phyloP scores from a whole-genome alignment of 495 filamentous ascomycete species.

The Aspergillus avenaceus region DNA sequence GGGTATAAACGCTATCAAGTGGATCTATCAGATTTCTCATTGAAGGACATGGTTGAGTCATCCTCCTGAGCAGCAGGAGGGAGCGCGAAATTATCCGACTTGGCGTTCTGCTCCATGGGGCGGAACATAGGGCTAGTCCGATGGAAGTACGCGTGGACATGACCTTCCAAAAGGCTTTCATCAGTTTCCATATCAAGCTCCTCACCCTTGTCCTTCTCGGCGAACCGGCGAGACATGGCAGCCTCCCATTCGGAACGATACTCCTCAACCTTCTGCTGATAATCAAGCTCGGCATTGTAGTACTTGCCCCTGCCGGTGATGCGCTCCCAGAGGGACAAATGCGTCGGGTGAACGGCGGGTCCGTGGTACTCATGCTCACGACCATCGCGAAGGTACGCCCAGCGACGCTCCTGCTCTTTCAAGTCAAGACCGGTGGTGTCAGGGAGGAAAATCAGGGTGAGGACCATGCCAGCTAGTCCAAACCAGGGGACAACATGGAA shows the following conservation, averaged over 20 bases:
- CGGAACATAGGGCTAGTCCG: conserved; percentile 50
- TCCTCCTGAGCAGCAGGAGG: conserved; percentile 38
- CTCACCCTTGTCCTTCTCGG: conserved; percentile 42
- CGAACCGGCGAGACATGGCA: conserved; percentile 41
- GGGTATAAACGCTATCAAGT: conserved; percentile 5
- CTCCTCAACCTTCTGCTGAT: conserved; percentile 73
- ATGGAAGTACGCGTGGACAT: conserved; percentile 47
- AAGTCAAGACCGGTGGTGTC: conserved; percentile 91
- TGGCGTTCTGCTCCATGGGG: conserved; percentile 36
- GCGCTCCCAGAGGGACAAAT: conserved; percentile 80
- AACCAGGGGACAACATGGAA: conserved; percentile 94
- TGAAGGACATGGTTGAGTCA: conserved; percentile 13
- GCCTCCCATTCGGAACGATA: conserved; percentile 65
- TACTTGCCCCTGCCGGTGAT: conserved; percentile 62
- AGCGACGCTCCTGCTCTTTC: conserved; percentile 90
- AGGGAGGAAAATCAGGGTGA: conserved; percentile 78
- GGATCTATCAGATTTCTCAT: conserved; percentile 18
- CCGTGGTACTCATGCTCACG: conserved; percentile 79
- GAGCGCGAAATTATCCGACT: conserved; percentile 35
- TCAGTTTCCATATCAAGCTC: conserved; percentile 33
- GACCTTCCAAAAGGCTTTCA: conserved; percentile 39
- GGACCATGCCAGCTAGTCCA: conserved; percentile 71
- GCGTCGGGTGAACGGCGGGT: conserved; percentile 78
- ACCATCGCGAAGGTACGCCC: conserved; percentile 71
- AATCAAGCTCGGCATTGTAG: conserved; percentile 77